Percentiles rank a stretch among this genome's conserved stretches.
Conservation (phyloP, 192 early-diverging fungal genomes). For the Umbelopsis vinacea region DNA sequence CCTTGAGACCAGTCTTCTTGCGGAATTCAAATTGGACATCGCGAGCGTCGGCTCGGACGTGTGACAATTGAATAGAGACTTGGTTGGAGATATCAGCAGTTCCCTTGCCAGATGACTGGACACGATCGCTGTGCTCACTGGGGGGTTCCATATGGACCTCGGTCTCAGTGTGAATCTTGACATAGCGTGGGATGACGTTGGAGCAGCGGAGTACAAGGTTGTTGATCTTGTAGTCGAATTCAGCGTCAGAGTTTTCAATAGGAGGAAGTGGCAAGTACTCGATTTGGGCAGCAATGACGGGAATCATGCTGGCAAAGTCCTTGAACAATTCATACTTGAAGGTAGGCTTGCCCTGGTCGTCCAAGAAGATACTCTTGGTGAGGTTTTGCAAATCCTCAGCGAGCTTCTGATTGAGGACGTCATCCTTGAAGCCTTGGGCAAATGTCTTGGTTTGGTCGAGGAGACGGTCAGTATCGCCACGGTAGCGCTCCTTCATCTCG, state of each 20-base stretch:
- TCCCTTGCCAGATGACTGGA: slow-evolving; percentile 5
- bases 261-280: slow-evolving; percentile 56
- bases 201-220: slow-evolving; percentile 44
- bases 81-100: slow-evolving; percentile 12
- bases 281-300: slow-evolving; percentile 46
- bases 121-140: slow-evolving; percentile 20
- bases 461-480: slow-evolving; percentile 37
- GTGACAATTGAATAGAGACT: slow-evolving; percentile 26
- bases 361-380: slow-evolving; percentile 51
- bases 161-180: slow-evolving; percentile 33
- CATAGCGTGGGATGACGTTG: slow-evolving; percentile 38
- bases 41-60: slow-evolving; percentile 56
- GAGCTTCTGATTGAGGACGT: slow-evolving; percentile 41
- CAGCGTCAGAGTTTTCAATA: slow-evolving; percentile 48
- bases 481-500: slow-evolving; percentile 38
- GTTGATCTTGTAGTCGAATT: slow-evolving; percentile 40
- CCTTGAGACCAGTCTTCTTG: slow-evolving; percentile 54
- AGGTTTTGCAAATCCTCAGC: slow-evolving; percentile 40
- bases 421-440: slow-evolving; percentile 40
- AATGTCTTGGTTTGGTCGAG: slow-evolving; percentile 36
- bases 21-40: slow-evolving; percentile 61
- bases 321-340: slow-evolving; percentile 56
- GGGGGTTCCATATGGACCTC: slow-evolving; percentile 37
- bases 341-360: slow-evolving; percentile 50
- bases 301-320: slow-evolving; percentile 50